phyloP scores from a whole-genome alignment of 495 filamentous ascomycete species.

The Talaromyces ruber region DNA sequence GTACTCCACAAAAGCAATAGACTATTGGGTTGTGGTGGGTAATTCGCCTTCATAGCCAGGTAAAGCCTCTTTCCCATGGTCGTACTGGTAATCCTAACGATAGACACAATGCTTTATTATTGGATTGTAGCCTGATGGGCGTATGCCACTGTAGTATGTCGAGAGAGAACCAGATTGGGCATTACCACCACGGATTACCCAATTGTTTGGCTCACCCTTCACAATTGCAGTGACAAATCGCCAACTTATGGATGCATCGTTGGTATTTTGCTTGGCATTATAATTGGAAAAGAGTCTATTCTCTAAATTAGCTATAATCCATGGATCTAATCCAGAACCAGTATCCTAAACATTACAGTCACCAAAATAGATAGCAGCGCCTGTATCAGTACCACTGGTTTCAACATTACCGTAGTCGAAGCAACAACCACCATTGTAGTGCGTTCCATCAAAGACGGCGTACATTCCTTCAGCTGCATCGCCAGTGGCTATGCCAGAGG shows the following conservation, averaged over 20 bases:
- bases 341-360: conserved; percentile 37
- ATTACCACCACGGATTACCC: conserved; percentile 47
- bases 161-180: conserved; percentile 44
- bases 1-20: too few species aligned
- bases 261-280: conserved; percentile 27
- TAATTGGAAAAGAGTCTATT: conserved; percentile 49
- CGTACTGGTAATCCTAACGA: too few species aligned
- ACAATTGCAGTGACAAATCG: conserved; percentile 44
- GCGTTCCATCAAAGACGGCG: conserved; percentile 49
- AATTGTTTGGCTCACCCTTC: conserved; percentile 41
- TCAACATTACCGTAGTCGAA: conserved; percentile 58
- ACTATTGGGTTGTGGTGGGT: too few species aligned
- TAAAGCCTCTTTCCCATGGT: too few species aligned
- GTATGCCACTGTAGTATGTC: conserved; percentile 44
- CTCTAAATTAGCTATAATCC: conserved; percentile 56
- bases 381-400: conserved; percentile 42
- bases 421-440: conserved; percentile 50
- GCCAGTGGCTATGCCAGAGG: conserved; percentile 38
- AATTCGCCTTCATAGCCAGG: too few species aligned
- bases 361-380: conserved; percentile 50
- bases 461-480: conserved; percentile 50
- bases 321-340: conserved; percentile 45
- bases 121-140: conserved; percentile 48
- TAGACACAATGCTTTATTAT: too few species aligned
- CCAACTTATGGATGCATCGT: conserved; percentile 35